Evolutionary conservation across 2,329 filamentous ascomycete species (phyloP).

Genomic region (Cercospora sesami): DNA sequence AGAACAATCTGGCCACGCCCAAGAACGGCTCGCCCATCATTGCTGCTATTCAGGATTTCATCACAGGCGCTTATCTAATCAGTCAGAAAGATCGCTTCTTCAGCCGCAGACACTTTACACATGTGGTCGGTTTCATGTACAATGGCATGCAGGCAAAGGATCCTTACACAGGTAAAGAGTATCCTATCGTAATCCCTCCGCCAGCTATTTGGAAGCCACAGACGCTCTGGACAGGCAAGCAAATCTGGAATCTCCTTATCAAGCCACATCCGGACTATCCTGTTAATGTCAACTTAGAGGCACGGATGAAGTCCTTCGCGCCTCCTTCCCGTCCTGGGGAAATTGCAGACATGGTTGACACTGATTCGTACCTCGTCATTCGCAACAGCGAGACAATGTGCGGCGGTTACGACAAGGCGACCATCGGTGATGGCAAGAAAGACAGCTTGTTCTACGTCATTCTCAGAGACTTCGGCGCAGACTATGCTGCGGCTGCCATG

Average conservation of each 20-base stretch:
- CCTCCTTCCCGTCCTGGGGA: conserved; percentile 58
- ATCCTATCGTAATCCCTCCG: conserved; percentile 78
- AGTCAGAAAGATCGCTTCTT: conserved; percentile 93
- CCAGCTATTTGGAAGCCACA: conserved; percentile 84
- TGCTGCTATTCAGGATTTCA: conserved; percentile 98
- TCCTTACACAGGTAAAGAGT: conserved; percentile 49
- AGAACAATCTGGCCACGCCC: conserved; percentile 91
- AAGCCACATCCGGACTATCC: conserved; percentile 80
- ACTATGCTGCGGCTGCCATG: conserved; percentile 87
- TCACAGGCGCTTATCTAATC: conserved; percentile 87
- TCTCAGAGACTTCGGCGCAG: conserved; percentile 88
- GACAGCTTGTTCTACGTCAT: conserved; percentile 97
- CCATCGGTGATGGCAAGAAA: conserved; percentile 95
- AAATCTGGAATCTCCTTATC: conserved; percentile 90
- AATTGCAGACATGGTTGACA: conserved; percentile 72
- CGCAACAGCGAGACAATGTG: conserved; percentile 98
- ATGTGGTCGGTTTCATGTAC: conserved; percentile 93
- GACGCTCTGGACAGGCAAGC: conserved; percentile 93
- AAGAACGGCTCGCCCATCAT: conserved; percentile 99
- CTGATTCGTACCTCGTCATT: conserved; percentile 85
- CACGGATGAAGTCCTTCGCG: conserved; percentile 81
- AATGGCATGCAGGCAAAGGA: conserved; percentile 61
- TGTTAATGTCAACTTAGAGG: conserved; percentile 87
- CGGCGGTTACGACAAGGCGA: conserved; percentile 95
- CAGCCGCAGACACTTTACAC: conserved; percentile 82